phyloP scores from a whole-genome alignment of 2,329 filamentous ascomycete genomes.

The Diaporthe destruens region DNA sequence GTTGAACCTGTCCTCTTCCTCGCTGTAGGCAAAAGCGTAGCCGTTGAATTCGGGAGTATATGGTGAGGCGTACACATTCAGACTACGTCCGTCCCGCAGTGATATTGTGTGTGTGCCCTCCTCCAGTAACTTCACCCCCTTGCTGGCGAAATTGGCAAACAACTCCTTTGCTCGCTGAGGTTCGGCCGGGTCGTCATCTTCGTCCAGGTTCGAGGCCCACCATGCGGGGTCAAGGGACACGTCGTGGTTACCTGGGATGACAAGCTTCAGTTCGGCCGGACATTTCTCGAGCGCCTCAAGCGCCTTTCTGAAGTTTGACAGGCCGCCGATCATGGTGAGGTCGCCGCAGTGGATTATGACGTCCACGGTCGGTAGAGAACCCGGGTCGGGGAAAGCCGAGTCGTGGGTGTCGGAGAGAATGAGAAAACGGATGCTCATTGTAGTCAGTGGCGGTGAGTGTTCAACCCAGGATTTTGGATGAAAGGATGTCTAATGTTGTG shows the following conservation, averaged over 20 bases:
- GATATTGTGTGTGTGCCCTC: not conserved
- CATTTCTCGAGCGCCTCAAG: not conserved
- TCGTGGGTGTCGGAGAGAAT: slow-evolving; percentile 18
- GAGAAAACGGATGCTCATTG: slow-evolving; percentile 11
- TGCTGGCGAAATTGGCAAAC: not conserved
- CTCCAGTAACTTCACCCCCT: not conserved
- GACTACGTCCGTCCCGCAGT: not conserved
- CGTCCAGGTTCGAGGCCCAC: not conserved
- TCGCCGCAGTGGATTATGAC: not conserved
- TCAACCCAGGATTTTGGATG: not conserved
- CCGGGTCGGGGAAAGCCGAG: slow-evolving; percentile 8
- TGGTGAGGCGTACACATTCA: not conserved
- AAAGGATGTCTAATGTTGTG: no score
- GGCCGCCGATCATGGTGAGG: not conserved
- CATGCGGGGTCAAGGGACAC: slow-evolving; percentile 2
- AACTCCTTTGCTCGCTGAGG: not conserved
- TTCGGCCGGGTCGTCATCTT: not conserved
- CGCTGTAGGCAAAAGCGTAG: slow-evolving; percentile 12
- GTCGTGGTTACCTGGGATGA: not conserved
- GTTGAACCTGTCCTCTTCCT: slow-evolving; percentile 6
- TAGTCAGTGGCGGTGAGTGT: not conserved
- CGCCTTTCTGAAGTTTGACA: not conserved
- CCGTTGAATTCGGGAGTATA: slow-evolving; percentile 5
- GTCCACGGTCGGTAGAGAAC: not conserved
- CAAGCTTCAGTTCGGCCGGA: not conserved